phyloP scores from a whole-genome alignment of 2,329 filamentous ascomycete species.

The Byssothecium circinans region DNA sequence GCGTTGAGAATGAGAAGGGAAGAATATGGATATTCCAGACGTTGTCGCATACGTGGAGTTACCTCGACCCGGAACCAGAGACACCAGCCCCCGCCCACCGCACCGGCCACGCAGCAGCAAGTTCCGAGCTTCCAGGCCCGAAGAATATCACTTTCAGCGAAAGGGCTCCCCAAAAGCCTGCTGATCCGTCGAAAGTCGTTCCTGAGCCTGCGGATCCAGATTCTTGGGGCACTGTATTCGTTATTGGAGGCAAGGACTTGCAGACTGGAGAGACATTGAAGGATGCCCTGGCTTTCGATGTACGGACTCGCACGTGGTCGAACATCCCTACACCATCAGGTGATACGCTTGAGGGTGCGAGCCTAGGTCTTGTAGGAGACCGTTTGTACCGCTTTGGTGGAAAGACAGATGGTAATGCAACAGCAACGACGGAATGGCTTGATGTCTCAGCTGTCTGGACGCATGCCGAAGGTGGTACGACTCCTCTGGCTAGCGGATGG shows the following conservation, averaged over 20 bases:
- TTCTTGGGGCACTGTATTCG: slow-evolving; percentile 54
- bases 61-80: slow-evolving; percentile 39
- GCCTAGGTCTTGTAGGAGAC: slow-evolving; percentile 49
- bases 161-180: slow-evolving; percentile 44
- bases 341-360: slow-evolving; percentile 39
- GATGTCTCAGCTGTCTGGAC: slow-evolving; percentile 40
- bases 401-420: slow-evolving; percentile 19
- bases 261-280: slow-evolving; percentile 31
- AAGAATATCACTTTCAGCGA: slow-evolving; percentile 32
- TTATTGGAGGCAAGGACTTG: slow-evolving; percentile 50
- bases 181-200: slow-evolving; percentile 45
- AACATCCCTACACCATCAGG: slow-evolving; percentile 51
- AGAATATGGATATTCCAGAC: slow-evolving; percentile 51
- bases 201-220: slow-evolving; percentile 45
- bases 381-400: slow-evolving; percentile 53
- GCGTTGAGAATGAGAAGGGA: slow-evolving; percentile 43
- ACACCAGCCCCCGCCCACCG: slow-evolving; percentile 33
- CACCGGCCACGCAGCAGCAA: slow-evolving; percentile 40
- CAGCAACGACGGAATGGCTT: slow-evolving; percentile 30
- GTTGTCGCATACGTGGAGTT: slow-evolving; percentile 44
- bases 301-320: slow-evolving; percentile 53
- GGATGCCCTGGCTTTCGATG: slow-evolving; percentile 57
- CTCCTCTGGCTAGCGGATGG: slow-evolving; percentile 35
- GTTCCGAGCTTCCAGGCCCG: slow-evolving; percentile 45
- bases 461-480: slow-evolving; percentile 40